These are phyloP conservation scores for Eucalyptus pauciflora DNA, from an alignment of 345 rosid species.

Conservation along the genomic window DNA sequence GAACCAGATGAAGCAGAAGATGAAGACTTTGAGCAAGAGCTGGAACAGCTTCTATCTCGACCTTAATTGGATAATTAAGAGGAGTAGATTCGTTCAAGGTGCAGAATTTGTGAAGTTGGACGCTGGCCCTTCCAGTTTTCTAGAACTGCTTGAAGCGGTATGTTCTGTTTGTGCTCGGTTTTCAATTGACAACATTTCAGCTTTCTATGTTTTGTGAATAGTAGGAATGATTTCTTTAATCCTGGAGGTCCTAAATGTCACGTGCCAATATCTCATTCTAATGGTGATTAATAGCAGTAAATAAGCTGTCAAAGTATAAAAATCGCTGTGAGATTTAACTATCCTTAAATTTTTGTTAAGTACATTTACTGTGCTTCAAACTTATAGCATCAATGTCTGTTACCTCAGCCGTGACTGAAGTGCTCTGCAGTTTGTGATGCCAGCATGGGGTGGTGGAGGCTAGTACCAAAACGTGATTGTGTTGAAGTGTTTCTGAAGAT, in stretches of 20 bases:
- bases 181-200: neutral
- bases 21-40: slow-evolving; percentile 22
- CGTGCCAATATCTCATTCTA: neutral
- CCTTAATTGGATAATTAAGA: neutral
- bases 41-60: slow-evolving; percentile 23
- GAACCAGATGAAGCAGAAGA: slow-evolving; percentile 2
- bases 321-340: neutral
- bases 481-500: neutral
- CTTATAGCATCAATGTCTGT: neutral
- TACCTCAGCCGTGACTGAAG: neutral
- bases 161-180: neutral
- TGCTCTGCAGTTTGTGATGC: neutral
- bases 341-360: neutral
- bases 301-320: neutral
- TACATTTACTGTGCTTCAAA: neutral
- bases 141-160: neutral
- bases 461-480: neutral
- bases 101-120: neutral
- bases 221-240: neutral
- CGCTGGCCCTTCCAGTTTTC: neutral
- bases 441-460: neutral
- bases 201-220: neutral
- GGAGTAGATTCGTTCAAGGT: neutral
- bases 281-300: neutral
- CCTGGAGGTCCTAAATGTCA: neutral